These are phyloP conservation scores for Aspergillus intermedius DNA, from an alignment of 2,329 filamentous ascomycete species.

Conservation along the genomic window DNA sequence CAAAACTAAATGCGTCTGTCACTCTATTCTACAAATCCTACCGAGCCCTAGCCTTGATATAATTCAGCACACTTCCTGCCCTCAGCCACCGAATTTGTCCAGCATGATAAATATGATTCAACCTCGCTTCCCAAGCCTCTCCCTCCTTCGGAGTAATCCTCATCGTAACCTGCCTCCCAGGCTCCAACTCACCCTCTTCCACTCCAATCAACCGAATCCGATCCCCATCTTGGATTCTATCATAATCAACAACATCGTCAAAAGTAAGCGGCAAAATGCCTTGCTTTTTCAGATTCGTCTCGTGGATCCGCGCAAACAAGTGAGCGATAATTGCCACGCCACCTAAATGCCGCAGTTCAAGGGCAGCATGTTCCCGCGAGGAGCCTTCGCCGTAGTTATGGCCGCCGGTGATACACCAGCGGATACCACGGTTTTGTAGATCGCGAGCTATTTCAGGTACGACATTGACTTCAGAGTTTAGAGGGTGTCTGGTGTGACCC, in stretches of 20 bases:
- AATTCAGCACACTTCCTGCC: slow-evolving; percentile 32
- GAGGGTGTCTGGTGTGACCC: slow-evolving; percentile 47
- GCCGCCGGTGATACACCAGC: slow-evolving; percentile 93
- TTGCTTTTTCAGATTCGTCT: slow-evolving; percentile 99
- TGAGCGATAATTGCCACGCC: slow-evolving; percentile 90
- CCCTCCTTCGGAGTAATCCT: slow-evolving; percentile 19
- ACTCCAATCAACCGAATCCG: slow-evolving; percentile 14
- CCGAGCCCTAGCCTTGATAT: slow-evolving; percentile 18
- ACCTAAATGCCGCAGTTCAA: slow-evolving; percentile 90
- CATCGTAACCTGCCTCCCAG: slow-evolving; percentile 25
- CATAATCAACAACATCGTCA: slow-evolving; percentile 83
- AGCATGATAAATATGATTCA: slow-evolving; percentile 29
- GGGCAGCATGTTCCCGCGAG: slow-evolving; percentile 92
- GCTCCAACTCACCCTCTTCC: slow-evolving; percentile 18
- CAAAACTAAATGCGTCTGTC: not conserved
- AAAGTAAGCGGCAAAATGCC: slow-evolving; percentile 97
- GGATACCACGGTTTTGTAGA: slow-evolving; percentile 89
- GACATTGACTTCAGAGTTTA: slow-evolving; percentile 69
- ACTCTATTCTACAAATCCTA: not conserved
- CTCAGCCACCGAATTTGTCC: slow-evolving; percentile 29
- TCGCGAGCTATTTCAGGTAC: slow-evolving; percentile 87
- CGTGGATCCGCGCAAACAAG: slow-evolving; percentile 95
- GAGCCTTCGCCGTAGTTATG: slow-evolving; percentile 97
- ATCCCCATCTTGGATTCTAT: slow-evolving; percentile 34
- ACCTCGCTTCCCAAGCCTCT: slow-evolving; percentile 18